Evolutionary conservation across 108 stramenopile genomes (phyloP).

Genomic region (Phaeodactylum tricornutum): DNA sequence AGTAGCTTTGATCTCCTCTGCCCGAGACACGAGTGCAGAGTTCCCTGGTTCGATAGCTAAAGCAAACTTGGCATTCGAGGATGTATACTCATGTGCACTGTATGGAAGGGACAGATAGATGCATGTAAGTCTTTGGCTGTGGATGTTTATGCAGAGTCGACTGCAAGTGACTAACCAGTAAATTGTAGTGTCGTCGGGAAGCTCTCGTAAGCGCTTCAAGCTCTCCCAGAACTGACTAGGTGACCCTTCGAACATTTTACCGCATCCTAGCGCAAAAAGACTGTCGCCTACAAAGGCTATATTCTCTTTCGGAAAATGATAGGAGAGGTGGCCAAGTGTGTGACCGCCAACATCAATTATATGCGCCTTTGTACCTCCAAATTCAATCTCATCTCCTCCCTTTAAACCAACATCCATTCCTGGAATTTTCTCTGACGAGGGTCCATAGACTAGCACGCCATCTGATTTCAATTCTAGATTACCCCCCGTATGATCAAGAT

Average conservation of each 20-base stretch:
- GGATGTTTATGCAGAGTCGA: not conserved
- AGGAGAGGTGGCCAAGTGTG: slow-evolving; percentile 74
- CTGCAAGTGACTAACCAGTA: slow-evolving; percentile 43
- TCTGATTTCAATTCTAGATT: slow-evolving; percentile 48
- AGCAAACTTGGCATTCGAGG: slow-evolving; percentile 67
- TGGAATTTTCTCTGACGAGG: slow-evolving; percentile 48
- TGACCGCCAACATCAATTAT: slow-evolving; percentile 81
- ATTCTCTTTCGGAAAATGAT: slow-evolving; percentile 55
- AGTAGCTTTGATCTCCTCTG: slow-evolving; percentile 33
- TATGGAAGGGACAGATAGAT: not conserved
- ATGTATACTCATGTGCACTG: slow-evolving; percentile 81
- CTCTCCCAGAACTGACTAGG: slow-evolving; percentile 58
- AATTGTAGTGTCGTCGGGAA: slow-evolving; percentile 71
- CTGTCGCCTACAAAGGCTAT: slow-evolving; percentile 71
- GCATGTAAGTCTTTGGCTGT: too few relatives aligned
- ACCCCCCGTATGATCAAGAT: slow-evolving; percentile 72
- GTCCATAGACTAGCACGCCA: slow-evolving; percentile 56
- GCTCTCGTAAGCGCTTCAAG: slow-evolving; percentile 38
- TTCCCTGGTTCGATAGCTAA: slow-evolving; percentile 71
- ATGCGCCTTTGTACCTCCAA: slow-evolving; percentile 36
- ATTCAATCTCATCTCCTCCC: slow-evolving; percentile 40
- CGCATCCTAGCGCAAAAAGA: slow-evolving; percentile 79
- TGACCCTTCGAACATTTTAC: slow-evolving; percentile 85
- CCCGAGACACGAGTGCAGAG: slow-evolving; percentile 34
- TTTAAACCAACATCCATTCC: slow-evolving; percentile 43